Evolutionary conservation across 1,139 yeast species (phyloP), one percentile per base, ranked within the genome.

Genomic region (Geotrichum citri-aurantii): DNA sequence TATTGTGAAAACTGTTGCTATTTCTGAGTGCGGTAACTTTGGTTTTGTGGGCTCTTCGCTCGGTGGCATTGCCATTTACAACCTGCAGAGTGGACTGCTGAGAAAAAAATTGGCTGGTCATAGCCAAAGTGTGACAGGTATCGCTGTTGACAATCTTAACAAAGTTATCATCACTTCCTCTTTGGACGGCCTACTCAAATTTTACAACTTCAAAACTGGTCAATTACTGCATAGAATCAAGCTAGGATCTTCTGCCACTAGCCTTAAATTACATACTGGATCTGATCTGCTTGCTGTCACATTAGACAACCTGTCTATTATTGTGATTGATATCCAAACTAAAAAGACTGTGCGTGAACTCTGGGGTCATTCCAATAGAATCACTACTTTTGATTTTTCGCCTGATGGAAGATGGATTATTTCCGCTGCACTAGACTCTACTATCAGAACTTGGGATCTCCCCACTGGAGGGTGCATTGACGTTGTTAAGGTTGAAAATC

Each of bases 391-490:
- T 72, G 98, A 90, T 70, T 93, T 93, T 68, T 86, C 96, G 7
- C 96, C 97, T 3, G 95, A 92, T 71, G 98, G 97, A 47, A 83
- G 98, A 72, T 95, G 98, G 98, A 77, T 95, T 50, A 86, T 95
- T 12, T 85, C 95, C 26, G 84, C 90, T 0, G 81, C 91, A 1
- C 77, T 92, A 62, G 99, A 95, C 71, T 80, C 90, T 1, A 92
- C 99, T 0, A 79, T 95, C 57, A 81, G 99, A 68, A 91, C 97
- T 0, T 95, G 99, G 99, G 99, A 95, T 71, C 80, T 95, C 62
- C 98, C 99, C 40, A 88, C 97, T 2, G 99, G 99, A 55, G 91
- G 93, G 0, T 92, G 98, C 73, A 91, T 95, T 61, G 99, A 95
- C 74, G 98, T 97, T 63, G 85, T 93, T 17, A 77, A 79, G 57